Evolutionary conservation across 2,329 filamentous ascomycete species (phyloP).

Genomic region (Cercospora sojina): DNA sequence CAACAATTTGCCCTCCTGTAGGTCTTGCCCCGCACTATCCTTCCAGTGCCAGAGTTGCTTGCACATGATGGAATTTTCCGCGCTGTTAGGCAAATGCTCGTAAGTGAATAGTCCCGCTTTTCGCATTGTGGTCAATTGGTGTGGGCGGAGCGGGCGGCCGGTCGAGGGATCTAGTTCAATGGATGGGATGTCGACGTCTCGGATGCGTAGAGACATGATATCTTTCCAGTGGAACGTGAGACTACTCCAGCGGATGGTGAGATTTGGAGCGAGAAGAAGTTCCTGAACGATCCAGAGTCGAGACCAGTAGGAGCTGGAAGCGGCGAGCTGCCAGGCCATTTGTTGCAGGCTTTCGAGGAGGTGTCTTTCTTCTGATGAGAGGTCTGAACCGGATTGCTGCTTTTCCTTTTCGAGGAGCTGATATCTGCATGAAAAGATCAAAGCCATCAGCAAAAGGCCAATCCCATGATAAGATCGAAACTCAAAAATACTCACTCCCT

Average conservation of each 20-base stretch:
- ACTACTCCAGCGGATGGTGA: slow-evolving; percentile 4
- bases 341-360: not conserved
- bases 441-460: not conserved
- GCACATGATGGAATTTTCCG: slow-evolving; percentile 11
- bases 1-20: slow-evolving; percentile 1
- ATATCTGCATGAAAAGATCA: not conserved
- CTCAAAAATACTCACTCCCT: not conserved
- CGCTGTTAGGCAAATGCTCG: slow-evolving; percentile 4
- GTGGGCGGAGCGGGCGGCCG: slow-evolving; percentile 2
- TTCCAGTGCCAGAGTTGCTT: slow-evolving; percentile 15
- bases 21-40: slow-evolving; percentile 9
- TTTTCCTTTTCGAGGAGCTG: not conserved
- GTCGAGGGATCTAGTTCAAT: not conserved
- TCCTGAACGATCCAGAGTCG: slow-evolving; percentile 15
- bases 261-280: slow-evolving; percentile 7
- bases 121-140: slow-evolving; percentile 1
- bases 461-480: not conserved
- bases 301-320: slow-evolving; percentile 11
- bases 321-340: slow-evolving; percentile 8
- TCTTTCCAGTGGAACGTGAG: slow-evolving; percentile 4
- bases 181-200: not conserved
- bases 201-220: not conserved
- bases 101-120: slow-evolving; percentile 10
- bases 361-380: not conserved
- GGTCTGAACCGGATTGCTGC: not conserved